These are phyloP conservation scores for Apostasia ramifera DNA, from an alignment of 106 monocot genomes.

Conservation along the genomic window DNA sequence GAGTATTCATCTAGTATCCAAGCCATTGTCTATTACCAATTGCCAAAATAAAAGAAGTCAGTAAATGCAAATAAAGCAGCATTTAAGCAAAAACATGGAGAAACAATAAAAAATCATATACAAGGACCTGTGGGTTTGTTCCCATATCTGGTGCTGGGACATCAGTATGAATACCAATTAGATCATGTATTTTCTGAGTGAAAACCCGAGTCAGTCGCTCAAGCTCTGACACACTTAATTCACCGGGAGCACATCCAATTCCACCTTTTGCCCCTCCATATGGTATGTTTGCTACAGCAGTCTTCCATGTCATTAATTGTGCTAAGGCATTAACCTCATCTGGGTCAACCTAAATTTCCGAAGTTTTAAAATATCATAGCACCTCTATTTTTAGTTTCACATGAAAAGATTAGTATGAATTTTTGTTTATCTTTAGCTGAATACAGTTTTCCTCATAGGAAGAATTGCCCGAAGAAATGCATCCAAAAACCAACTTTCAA, in stretches of 20 bases:
- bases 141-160: slow-evolving; percentile 65
- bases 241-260: slow-evolving; percentile 80
- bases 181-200: slow-evolving; percentile 91
- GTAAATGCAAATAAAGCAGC: neutral
- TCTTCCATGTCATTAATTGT: slow-evolving; percentile 95
- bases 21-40: slow-evolving; percentile 69
- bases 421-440: too few relatives aligned
- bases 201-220: slow-evolving; percentile 20
- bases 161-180: slow-evolving; percentile 59
- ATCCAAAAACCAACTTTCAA: too few relatives aligned
- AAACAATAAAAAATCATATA: neutral
- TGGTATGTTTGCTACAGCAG: slow-evolving; percentile 91
- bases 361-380: neutral
- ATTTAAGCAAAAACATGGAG: neutral
- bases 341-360: slow-evolving; percentile 69
- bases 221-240: slow-evolving; percentile 67
- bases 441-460: too few relatives aligned
- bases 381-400: neutral
- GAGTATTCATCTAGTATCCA: slow-evolving; percentile 97
- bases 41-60: neutral
- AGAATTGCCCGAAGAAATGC: too few relatives aligned
- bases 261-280: slow-evolving; percentile 97
- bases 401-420: too few relatives aligned
- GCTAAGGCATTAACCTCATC: slow-evolving; percentile 96
- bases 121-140: slow-evolving; percentile 63